These are phyloP conservation scores for Botrytis paeoniae DNA, from an alignment of 2,329 filamentous ascomycete genomes.

Conservation along the genomic window DNA sequence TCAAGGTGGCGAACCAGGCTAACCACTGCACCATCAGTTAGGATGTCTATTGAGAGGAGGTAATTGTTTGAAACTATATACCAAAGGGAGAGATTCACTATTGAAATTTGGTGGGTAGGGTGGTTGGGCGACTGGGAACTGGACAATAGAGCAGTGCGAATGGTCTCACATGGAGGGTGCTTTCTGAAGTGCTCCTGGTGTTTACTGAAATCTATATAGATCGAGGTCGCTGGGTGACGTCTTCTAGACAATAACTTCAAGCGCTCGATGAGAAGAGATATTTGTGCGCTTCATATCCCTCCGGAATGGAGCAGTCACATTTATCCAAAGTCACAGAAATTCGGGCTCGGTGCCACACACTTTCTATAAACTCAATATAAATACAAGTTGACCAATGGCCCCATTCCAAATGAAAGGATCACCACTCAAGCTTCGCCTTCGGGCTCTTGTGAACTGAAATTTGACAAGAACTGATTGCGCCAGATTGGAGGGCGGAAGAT, in stretches of 20 bases:
- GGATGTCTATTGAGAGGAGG: background rate
- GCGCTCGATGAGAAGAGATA: rapidly evolving
- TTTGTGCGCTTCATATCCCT: background rate
- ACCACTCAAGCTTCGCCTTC: too few species aligned
- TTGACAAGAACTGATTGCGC: background rate
- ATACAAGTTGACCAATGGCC: background rate
- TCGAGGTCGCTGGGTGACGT: background rate
- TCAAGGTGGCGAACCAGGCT: background rate
- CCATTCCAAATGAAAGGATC: background rate
- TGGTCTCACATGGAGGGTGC: background rate
- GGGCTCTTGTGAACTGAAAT: background rate
- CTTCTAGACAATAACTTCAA: background rate
- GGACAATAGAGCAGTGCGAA: rapidly evolving
- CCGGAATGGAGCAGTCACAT: background rate
- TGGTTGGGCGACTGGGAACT: rapidly evolving
- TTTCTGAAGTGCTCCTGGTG: background rate
- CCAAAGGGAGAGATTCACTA: background rate
- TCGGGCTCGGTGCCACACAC: rapidly evolving
- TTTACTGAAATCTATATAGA: background rate
- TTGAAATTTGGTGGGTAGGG: background rate
- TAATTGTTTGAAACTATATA: background rate
- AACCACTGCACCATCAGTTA: background rate
- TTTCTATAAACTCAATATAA: background rate
- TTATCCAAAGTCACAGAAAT: background rate
- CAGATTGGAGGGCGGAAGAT: rapidly evolving